Percentiles rank a stretch among this genome's conserved stretches.
Conservation (phyloP, 2,329 filamentous ascomycete genomes). For the Sporothrix euskadiensis region DNA sequence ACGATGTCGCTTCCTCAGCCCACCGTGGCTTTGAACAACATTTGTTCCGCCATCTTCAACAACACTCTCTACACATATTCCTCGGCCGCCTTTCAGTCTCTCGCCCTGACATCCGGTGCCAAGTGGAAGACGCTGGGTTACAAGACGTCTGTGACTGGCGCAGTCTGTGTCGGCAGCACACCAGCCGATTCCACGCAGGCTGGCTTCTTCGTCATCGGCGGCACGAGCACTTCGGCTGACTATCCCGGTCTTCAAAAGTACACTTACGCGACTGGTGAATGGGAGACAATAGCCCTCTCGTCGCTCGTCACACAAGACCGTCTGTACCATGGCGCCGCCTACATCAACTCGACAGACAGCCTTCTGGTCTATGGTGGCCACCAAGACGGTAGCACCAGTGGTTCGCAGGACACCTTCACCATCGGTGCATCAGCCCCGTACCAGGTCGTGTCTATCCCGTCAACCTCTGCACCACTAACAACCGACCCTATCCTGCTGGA, state of each 20-base stretch:
- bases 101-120: constrained; percentile 67
- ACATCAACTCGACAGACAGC: constrained; percentile 66
- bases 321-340: constrained; percentile 72
- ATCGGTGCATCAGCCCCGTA: constrained; percentile 68
- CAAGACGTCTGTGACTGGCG: constrained; percentile 72
- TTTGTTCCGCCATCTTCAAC: constrained; percentile 79
- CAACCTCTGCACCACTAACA: constrained; percentile 59
- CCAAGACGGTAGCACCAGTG: constrained; percentile 56
- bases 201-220: constrained; percentile 80
- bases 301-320: constrained; percentile 65
- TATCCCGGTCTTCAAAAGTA: constrained; percentile 77
- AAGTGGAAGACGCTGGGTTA: constrained; percentile 67
- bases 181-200: constrained; percentile 59
- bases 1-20: constrained; percentile 74
- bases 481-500: constrained; percentile 69
- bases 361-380: constrained; percentile 82
- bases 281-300: constrained; percentile 50
- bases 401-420: constrained; percentile 74
- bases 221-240: constrained; percentile 53
- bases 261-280: constrained; percentile 55
- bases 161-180: constrained; percentile 71
- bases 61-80: constrained; percentile 86
- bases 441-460: constrained; percentile 57
- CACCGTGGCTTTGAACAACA: constrained; percentile 66
- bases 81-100: constrained; percentile 69